Evolutionary conservation across 768 basidiomycete genomes (phyloP), one percentile per base, ranked within the genome.

Genomic region (Pseudohyphozyma bogoriensis): DNA sequence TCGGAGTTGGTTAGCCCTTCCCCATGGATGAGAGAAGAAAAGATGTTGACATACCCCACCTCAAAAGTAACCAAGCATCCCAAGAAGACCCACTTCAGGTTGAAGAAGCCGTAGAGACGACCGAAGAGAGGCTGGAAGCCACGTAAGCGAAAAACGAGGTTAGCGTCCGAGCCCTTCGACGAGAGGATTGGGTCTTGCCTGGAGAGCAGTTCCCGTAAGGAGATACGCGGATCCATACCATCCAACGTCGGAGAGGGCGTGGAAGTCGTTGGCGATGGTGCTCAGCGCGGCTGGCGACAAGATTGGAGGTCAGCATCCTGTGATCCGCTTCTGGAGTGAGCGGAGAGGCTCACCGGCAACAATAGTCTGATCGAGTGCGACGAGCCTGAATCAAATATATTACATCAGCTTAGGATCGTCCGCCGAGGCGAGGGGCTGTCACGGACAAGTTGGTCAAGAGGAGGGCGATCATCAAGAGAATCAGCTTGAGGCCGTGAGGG

Each of bases 1-100:
- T n/a, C n/a, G n/a, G n/a, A n/a, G n/a, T n/a, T n/a, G n/a, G n/a
- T n/a, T n/a, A n/a, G n/a, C n/a, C 63, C 63, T 33, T 60, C 2
- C 9, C 51, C 33, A 49, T 60, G 60, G 32, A 53, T 42, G 22
- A 13, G 6, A 33, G 54, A 35, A 24, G 46, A 26, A 29, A 32
- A 2, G 26, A 58, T n/a, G 56, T 60, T 58, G 22, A 18, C 18
- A 39, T 46, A 64, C 36, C 55, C 55, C 11, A 60, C 58, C 0
- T 55, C 47, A 45, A 65, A 65, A 54, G 53, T 60, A 20, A 51
- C 53, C 29, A 52, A 56, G 16, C 55, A 55, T 16, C 64, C 29
- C 4, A 58, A 56, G 49, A 28, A 45, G 22, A 65, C 50, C 1
- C 58, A 58, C 37, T 65, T 58, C 4, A 29, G 55, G 58, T 12